Base-by-base conservation (phyloP, 2,329 filamentous ascomycete species). In the Beauveria pseudobassiana region DNA sequence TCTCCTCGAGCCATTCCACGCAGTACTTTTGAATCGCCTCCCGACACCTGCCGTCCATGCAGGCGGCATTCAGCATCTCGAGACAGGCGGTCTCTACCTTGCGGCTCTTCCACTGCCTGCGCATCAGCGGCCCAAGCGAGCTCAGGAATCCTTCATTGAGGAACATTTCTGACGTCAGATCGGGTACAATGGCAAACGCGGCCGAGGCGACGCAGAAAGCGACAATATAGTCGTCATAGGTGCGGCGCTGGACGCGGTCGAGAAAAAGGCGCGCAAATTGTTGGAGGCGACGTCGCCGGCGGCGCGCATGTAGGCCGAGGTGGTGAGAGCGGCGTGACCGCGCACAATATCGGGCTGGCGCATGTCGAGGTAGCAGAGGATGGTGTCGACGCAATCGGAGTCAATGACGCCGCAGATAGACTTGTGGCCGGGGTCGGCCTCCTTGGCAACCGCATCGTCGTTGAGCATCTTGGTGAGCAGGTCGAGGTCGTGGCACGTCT, bases 191-290 rank as follows among this genome's bases (percentile, higher is more conserved):
- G 1, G 95, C 93, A 71, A 99, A 99, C 9, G 96, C 85, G 24
- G 87, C 86, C 2, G 92, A 86, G 6, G 92, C 91, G n/a, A 93
- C 92, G 59, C 93, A 98, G 73, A 97, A 98, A 6, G 93, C 93
- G 55, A 95, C 81, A 60, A 96, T 91, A 66, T 96, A 85, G 73
- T 96, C 91, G 69, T 97, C 93, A 65, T 92, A 90, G 26, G 89
- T 93, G 58, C 87, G 87, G 65, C 88, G 86, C 66, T 83, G 77
- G 18, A 96, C 80, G 59, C 88, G 86, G 18, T 83, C 79, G 59
- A 87, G 87, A 71, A 97, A 72, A 95, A 93, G 5, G 83, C 82
- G 5, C 84, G 83, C 55, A 97, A 84, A 66, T 87, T 83, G 66
- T 85, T 80, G 65, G 86, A 82, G 3, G 91, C 91, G 7, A 84